Evolutionary conservation across 129 eudicot species (phyloP).

Genomic region (Saussurea involucrata): DNA sequence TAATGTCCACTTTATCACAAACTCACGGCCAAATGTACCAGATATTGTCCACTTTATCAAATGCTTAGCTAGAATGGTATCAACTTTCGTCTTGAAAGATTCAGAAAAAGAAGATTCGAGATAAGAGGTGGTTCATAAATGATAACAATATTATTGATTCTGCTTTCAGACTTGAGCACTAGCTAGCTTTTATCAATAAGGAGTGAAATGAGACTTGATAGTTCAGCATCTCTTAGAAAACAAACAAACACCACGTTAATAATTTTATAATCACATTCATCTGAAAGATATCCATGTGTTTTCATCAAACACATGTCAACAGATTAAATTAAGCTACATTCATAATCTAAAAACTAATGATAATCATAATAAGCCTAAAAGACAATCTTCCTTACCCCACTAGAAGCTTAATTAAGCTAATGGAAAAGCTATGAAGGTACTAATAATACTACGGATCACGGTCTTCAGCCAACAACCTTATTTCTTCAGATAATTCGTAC

Average conservation of each 20-base stretch:
- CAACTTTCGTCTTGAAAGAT: neutral
- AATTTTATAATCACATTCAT: slow-evolving; percentile 24
- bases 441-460: neutral
- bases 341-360: slow-evolving; percentile 28
- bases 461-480: slow-evolving; percentile 45
- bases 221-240: neutral
- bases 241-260: neutral
- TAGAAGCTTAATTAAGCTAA: slow-evolving; percentile 3
- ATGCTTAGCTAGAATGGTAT: too few species aligned
- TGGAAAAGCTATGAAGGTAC: slow-evolving; percentile 12
- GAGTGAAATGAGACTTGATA: neutral
- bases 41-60: neutral
- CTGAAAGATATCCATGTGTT: slow-evolving; percentile 20
- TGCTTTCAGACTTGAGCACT: neutral
- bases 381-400: slow-evolving; percentile 2
- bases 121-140: slow-evolving; percentile 10
- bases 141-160: neutral
- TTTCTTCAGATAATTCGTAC: slow-evolving; percentile 22
- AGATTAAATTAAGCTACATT: slow-evolving; percentile 15
- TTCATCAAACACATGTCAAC: slow-evolving; percentile 22
- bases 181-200: neutral
- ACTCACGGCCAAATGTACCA: too few species aligned
- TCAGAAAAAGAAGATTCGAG: neutral
- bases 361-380: slow-evolving; percentile 10
- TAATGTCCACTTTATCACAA: too few species aligned